These are phyloP conservation scores for Sphagnurus paluster DNA, from an alignment of 1,284 basidiomycete species.

Conservation along the genomic window DNA sequence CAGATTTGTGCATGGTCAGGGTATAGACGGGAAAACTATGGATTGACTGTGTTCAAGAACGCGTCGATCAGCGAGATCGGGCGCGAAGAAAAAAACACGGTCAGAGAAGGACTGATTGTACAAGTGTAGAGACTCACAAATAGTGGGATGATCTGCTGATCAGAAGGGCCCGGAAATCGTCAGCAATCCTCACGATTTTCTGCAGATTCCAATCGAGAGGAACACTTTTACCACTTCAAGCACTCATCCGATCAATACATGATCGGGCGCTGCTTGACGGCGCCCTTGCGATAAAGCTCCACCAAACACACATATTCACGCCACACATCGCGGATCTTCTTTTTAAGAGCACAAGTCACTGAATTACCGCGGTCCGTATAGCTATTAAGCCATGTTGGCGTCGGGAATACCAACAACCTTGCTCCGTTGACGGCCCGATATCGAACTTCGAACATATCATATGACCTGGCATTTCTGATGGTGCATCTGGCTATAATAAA, in stretches of 20 bases:
- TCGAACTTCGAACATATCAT: too few species aligned
- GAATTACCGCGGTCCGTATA: too few species aligned
- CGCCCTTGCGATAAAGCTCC: too few species aligned
- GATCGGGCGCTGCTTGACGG: conserved; percentile 27
- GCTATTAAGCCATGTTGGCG: too few species aligned
- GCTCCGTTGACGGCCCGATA: too few species aligned
- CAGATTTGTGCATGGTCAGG: conserved; percentile 8
- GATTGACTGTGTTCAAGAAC: conserved; percentile 8
- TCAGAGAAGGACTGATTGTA: not conserved
- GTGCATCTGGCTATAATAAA: too few species aligned
- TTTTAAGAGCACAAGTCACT: too few species aligned
- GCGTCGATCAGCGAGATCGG: conserved; percentile 14
- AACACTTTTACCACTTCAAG: conserved; percentile 16
- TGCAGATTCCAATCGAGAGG: conserved; percentile 12
- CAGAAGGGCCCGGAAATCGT: conserved; percentile 6
- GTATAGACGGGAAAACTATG: conserved; percentile 4
- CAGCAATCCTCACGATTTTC: not conserved
- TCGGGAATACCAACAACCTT: too few species aligned
- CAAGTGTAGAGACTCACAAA: conserved; percentile 6
- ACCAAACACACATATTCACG: too few species aligned
- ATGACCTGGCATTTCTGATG: too few species aligned
- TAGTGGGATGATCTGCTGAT: conserved; percentile 7
- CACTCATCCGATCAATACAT: conserved; percentile 10
- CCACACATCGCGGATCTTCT: too few species aligned
- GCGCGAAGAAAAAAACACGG: conserved; percentile 1